Percentiles rank a stretch among this genome's conserved stretches.
These are phyloP conservation scores for Pichia sp. DNA, from an alignment of 1,139 yeast species.

Conservation along the genomic window DNA sequence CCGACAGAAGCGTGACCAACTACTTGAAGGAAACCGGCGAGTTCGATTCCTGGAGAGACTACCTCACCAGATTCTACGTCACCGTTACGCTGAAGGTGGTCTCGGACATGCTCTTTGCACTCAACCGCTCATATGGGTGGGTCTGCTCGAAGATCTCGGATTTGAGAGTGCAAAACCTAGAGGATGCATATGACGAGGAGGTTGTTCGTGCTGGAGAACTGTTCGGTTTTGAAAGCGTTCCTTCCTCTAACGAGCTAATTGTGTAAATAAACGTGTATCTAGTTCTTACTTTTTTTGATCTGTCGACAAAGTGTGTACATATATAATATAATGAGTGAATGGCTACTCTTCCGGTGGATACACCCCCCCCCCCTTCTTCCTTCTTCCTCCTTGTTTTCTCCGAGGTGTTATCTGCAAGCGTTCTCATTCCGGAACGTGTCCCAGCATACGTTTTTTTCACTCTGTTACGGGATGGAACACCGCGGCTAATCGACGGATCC, in stretches of 20 bases:
- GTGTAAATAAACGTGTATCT: constrained; percentile 7
- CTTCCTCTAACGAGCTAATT: constrained; percentile 25
- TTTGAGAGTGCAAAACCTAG: constrained; percentile 23
- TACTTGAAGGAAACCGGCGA: constrained; percentile 12
- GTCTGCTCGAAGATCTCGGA: constrained; percentile 21
- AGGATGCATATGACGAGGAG: constrained; percentile 28
- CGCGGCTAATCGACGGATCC: constrained; percentile 2
- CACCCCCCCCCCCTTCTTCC: too few species aligned
- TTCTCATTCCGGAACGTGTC: too few species aligned
- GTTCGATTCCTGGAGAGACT: constrained; percentile 14
- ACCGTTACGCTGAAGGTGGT: constrained; percentile 20
- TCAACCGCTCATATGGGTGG: constrained; percentile 26
- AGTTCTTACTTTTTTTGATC: too few species aligned
- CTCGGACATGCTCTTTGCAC: constrained; percentile 19
- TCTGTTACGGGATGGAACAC: background rate
- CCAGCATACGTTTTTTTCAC: background rate
- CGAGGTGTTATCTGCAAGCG: too few species aligned
- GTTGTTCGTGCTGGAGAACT: constrained; percentile 25
- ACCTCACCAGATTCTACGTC: constrained; percentile 18
- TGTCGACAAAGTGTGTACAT: background rate
- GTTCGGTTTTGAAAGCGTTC: constrained; percentile 29
- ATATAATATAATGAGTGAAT: background rate
- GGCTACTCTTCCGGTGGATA: background rate
- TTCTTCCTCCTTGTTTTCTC: too few species aligned
- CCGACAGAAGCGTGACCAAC: constrained; percentile 32